These are phyloP conservation scores for Phlegmacium glaucopus DNA, from an alignment of 768 basidiomycete species.

Conservation along the genomic window DNA sequence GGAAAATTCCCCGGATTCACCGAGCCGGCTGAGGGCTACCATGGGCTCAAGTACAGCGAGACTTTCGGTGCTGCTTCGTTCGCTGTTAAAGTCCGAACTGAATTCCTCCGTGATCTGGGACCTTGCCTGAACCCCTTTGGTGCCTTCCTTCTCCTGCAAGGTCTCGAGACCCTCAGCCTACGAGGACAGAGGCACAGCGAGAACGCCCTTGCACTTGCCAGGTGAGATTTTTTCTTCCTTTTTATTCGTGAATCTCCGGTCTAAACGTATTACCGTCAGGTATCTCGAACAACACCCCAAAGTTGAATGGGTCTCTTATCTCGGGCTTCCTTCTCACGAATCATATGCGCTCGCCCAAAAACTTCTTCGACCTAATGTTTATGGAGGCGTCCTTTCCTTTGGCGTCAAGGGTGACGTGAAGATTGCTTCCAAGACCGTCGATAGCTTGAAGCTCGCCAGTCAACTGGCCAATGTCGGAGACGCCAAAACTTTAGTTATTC, in stretches of 20 bases:
- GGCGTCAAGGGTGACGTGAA: slow-evolving; percentile 60
- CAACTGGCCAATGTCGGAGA: slow-evolving; percentile 75
- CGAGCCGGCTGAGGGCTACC: slow-evolving; percentile 71
- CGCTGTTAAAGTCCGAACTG: slow-evolving; percentile 59
- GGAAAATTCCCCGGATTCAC: slow-evolving; percentile 76
- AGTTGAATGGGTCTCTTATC: slow-evolving; percentile 77
- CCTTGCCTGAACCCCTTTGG: slow-evolving; percentile 66
- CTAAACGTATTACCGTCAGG: slow-evolving; percentile 18
- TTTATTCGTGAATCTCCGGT: neutral
- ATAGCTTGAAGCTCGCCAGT: slow-evolving; percentile 66
- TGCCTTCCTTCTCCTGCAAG: slow-evolving; percentile 74
- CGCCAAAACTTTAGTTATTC: slow-evolving; percentile 79
- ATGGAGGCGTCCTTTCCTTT: slow-evolving; percentile 76
- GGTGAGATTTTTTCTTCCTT: slow-evolving; percentile 24
- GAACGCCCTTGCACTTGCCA: slow-evolving; percentile 68
- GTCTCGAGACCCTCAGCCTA: slow-evolving; percentile 73
- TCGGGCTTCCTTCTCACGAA: slow-evolving; percentile 61
- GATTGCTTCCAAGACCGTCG: slow-evolving; percentile 59
- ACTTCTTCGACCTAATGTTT: slow-evolving; percentile 51
- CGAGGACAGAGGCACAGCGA: slow-evolving; percentile 68
- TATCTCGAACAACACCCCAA: slow-evolving; percentile 64
- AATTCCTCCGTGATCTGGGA: slow-evolving; percentile 66
- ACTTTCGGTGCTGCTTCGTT: slow-evolving; percentile 65
- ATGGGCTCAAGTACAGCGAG: slow-evolving; percentile 65
- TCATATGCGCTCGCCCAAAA: slow-evolving; percentile 57